Base-by-base conservation (phyloP, 2,329 filamentous ascomycete genomes). In the Ophiostoma quercus region DNA sequence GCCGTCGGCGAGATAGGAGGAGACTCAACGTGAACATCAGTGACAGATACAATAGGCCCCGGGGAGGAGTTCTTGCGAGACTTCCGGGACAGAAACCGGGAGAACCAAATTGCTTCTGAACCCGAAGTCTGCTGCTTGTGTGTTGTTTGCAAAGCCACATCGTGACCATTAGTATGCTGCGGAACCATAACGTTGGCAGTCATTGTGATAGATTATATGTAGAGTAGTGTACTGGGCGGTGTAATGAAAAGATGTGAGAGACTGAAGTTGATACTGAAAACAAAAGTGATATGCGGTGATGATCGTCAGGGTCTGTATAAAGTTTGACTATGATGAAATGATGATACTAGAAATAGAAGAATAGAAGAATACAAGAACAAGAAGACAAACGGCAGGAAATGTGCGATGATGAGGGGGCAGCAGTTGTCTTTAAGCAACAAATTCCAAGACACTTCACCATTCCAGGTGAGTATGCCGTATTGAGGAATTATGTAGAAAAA, bases 91-190 rank as follows among this genome's bases (percentile, higher is more conserved):
- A 71, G 62, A 9, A 71, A 57, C 5, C 60, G 62, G 4, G 69
- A 67, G 7, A 67, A 37, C 69, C 69, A 70, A n/a, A 62, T 29
- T 0, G 66, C 29, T 2, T 70, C 66, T 12, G 67, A 22, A 34
- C 19, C 7, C 1, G 62, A 22, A 14, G 62, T 34, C 32, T 37
- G 62, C 19, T 65, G 19, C 7, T 39, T 37, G 32, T 65, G 62
- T 37, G 60, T 32, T 63, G 60, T 37, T 39, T 63, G 60, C 32
- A 39, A 22, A 34, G 62, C 34, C 16, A 34, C 16, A 19, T 41
- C 32, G 34, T 39, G 19, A 34, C 34, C 25, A 14, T 25, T 37
- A 14, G 29, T 25, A 25, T 62, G 60, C 32, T 63, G 60, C 32
- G 39, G 62, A 2, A 39, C 16, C 32, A 65, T 65, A n/a, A 65